A percentile compares a stretch with the other conserved stretches of the same genome.
phyloP scores from a whole-genome alignment of 768 basidiomycete genomes.

The Cystobasidium onofrii region DNA sequence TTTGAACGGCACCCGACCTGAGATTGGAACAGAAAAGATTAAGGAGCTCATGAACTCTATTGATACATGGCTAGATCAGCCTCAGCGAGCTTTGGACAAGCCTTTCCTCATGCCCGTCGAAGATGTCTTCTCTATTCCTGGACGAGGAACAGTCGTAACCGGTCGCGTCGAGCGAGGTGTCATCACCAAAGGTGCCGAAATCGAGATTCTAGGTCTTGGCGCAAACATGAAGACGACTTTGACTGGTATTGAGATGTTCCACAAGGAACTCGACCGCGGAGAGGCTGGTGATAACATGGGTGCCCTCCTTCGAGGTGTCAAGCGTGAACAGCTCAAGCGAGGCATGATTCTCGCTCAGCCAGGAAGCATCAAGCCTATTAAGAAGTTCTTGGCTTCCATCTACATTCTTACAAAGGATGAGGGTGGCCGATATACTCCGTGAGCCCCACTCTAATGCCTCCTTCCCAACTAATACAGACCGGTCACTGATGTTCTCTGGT shows the following conservation, averaged over 20 bases:
- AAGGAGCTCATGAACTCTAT: constrained; percentile 72
- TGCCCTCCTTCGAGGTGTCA: constrained; percentile 86
- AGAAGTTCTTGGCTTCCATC: constrained; percentile 87
- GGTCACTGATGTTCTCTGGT: constrained; percentile 40
- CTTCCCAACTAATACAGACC: neutral
- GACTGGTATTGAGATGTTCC: constrained; percentile 97
- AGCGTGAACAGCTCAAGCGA: constrained; percentile 88
- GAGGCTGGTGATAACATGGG: constrained; percentile 99
- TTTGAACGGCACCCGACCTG: constrained; percentile 71
- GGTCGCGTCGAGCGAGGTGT: constrained; percentile 91
- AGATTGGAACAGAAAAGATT: constrained; percentile 73
- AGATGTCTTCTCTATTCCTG: constrained; percentile 95
- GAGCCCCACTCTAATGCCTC: neutral
- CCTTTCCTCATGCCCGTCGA: constrained; percentile 95
- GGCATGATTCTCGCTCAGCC: constrained; percentile 85
- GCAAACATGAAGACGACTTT: constrained; percentile 76
- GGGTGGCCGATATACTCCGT: constrained; percentile 52
- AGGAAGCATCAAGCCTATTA: constrained; percentile 84
- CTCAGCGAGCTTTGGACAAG: constrained; percentile 89
- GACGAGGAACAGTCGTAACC: constrained; percentile 94
- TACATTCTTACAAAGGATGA: constrained; percentile 84
- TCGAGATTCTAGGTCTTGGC: constrained; percentile 86
- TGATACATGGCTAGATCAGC: constrained; percentile 90
- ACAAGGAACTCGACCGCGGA: constrained; percentile 95
- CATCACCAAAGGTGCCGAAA: constrained; percentile 80